Conservation (phyloP, 768 basidiomycete species). For the Sarcomyxa edulis region DNA sequence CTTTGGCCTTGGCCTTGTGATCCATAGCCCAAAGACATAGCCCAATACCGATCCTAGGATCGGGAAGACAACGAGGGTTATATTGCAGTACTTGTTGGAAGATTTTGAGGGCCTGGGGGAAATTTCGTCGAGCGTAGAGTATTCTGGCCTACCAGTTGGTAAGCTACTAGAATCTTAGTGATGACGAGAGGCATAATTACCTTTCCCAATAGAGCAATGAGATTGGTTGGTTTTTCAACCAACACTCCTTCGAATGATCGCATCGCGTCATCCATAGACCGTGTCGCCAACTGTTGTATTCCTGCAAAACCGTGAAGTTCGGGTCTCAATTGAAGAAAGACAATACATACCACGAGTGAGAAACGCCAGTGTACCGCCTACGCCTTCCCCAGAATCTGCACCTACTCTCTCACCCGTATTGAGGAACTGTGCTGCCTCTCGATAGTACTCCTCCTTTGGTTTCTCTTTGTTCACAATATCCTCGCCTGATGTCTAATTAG, state of each 20-base stretch:
- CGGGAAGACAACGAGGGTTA: constrained; percentile 77
- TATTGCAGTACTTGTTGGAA: constrained; percentile 84
- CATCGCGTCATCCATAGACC: constrained; percentile 78
- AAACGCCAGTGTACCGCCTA: constrained; percentile 51
- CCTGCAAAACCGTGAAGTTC: constrained; percentile 36
- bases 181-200: constrained; percentile 26
- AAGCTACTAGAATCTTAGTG: constrained; percentile 1
- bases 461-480: constrained; percentile 56
- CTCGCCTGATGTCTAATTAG: constrained; percentile 39
- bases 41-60: constrained; percentile 94
- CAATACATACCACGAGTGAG: constrained; percentile 55
- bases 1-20: constrained; percentile 73
- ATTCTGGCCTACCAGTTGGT: constrained; percentile 65
- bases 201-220: constrained; percentile 86
- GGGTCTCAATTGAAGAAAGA: background rate
- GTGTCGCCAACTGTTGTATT: constrained; percentile 74
- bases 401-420: constrained; percentile 55
- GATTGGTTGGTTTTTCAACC: constrained; percentile 72
- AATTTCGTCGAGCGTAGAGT: constrained; percentile 73
- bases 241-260: constrained; percentile 80
- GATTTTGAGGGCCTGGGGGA: constrained; percentile 70
- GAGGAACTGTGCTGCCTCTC: constrained; percentile 63
- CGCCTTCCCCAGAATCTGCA: constrained; percentile 54
- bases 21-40: constrained; percentile 90
- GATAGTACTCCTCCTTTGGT: constrained; percentile 63